Percentiles rank a stretch among this genome's conserved stretches.
These are phyloP conservation scores for Tephrocybe sp. DNA, from an alignment of 768 basidiomycete species.

Conservation along the genomic window DNA sequence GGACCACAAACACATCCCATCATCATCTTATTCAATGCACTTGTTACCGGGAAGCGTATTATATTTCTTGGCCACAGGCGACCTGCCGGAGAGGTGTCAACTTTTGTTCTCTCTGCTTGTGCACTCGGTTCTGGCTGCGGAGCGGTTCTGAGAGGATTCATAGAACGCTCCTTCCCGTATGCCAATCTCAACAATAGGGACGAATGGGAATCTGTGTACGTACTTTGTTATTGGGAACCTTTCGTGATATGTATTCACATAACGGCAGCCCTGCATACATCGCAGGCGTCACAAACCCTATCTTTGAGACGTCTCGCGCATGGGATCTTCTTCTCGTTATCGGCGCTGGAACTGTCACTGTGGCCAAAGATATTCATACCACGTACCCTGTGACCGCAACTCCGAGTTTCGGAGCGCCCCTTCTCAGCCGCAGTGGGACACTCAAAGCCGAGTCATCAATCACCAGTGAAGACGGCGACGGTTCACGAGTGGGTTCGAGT, in stretches of 20 bases:
- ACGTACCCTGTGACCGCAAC: conserved; percentile 49
- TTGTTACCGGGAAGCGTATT: conserved; percentile 94
- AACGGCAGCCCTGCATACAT: conserved; percentile 80
- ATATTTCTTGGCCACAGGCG: conserved; percentile 91
- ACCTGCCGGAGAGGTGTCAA: conserved; percentile 88
- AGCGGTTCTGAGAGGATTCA: conserved; percentile 78
- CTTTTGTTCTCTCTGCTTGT: conserved; percentile 91
- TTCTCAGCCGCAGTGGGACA: conserved; percentile 57
- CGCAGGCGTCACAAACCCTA: conserved; percentile 96
- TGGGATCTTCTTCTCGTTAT: conserved; percentile 98
- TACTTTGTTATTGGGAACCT: conserved; percentile 13
- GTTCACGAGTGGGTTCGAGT: conserved; percentile 54
- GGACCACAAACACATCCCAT: conserved; percentile 91
- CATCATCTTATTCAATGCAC: conserved; percentile 93
- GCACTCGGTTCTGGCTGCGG: conserved; percentile 93
- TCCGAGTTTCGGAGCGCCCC: conserved; percentile 39
- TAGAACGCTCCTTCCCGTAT: conserved; percentile 93
- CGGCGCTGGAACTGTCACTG: conserved; percentile 80
- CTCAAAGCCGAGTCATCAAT: conserved; percentile 64
- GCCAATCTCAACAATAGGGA: conserved; percentile 87
- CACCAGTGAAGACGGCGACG: conserved; percentile 64
- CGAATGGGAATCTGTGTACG: conserved; percentile 88
- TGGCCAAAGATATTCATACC: conserved; percentile 80
- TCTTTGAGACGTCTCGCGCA: conserved; percentile 81
- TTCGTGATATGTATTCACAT: neutral